A percentile compares a stretch with the other conserved stretches of the same genome.
Conservation (phyloP, 169 alveolate genomes). For the Cryptosporidium ryanae region DNA sequence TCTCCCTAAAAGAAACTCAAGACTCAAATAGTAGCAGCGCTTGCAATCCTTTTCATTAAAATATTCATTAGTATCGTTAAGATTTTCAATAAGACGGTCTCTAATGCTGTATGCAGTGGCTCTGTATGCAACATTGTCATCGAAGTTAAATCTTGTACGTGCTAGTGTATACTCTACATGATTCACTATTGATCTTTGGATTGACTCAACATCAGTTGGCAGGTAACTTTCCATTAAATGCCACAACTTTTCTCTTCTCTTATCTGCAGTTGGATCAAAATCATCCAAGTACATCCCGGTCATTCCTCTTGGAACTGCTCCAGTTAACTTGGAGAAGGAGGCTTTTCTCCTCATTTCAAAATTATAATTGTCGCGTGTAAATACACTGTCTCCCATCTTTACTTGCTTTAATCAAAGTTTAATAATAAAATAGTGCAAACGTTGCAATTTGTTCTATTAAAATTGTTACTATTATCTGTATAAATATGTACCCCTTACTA, state of each 20-base stretch:
- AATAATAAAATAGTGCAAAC: no score
- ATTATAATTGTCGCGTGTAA: conserved; percentile 73
- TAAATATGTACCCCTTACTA: no score
- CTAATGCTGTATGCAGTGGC: conserved; percentile 91
- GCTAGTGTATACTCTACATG: conserved; percentile 93
- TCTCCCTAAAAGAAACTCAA: conserved; percentile 94
- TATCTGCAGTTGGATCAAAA: conserved; percentile 79
- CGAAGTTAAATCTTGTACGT: conserved; percentile 91
- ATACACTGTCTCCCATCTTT: conserved; percentile 74
- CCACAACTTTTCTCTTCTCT: conserved; percentile 85
- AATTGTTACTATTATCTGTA: no score
- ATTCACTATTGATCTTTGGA: conserved; percentile 88
- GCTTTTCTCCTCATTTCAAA: conserved; percentile 86
- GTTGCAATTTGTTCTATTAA: no score
- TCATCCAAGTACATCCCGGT: conserved; percentile 80
- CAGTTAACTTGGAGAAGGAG: conserved; percentile 82
- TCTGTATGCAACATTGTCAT: conserved; percentile 87
- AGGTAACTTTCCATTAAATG: conserved; percentile 86
- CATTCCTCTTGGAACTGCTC: conserved; percentile 77
- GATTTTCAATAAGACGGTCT: conserved; percentile 93
- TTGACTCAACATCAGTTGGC: conserved; percentile 84
- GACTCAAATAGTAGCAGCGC: conserved; percentile 91
- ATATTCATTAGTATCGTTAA: conserved; percentile 92
- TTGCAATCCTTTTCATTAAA: conserved; percentile 89
- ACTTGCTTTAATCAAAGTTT: not conserved